These are phyloP conservation scores for Syncephalis fuscata DNA, from an alignment of 371 early-diverging fungal species.

Conservation along the genomic window DNA sequence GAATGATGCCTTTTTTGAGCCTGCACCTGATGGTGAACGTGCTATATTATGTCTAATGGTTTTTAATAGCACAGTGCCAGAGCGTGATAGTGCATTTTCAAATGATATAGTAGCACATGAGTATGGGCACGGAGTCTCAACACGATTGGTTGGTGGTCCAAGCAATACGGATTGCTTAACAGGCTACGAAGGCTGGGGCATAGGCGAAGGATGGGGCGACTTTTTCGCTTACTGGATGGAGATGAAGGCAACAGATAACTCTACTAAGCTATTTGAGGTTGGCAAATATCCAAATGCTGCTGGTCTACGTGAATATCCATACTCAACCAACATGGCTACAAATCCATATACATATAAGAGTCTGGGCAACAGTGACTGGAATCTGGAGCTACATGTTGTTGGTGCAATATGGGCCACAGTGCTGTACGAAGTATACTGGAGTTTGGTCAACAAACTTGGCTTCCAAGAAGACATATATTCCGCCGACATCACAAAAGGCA, in stretches of 20 bases:
- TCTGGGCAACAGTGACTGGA: background rate
- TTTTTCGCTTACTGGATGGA: slow-evolving; percentile 72
- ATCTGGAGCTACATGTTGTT: slow-evolving; percentile 51
- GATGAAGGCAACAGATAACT: slow-evolving; percentile 33
- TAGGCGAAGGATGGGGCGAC: too few species aligned
- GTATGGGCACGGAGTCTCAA: too few species aligned
- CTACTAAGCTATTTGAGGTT: slow-evolving; percentile 49
- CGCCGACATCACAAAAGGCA: slow-evolving; percentile 37
- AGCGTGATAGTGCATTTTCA: slow-evolving; percentile 16
- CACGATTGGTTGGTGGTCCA: too few species aligned
- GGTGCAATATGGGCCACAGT: slow-evolving; percentile 25
- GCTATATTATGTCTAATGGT: too few species aligned
- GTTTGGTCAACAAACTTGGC: slow-evolving; percentile 37
- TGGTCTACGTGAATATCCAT: slow-evolving; percentile 73
- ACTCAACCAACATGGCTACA: slow-evolving; percentile 5
- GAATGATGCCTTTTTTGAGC: slow-evolving; percentile 14
- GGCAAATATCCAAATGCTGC: slow-evolving; percentile 53
- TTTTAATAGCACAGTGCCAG: slow-evolving; percentile 11
- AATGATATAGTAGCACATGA: too few species aligned
- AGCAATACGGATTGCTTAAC: too few species aligned
- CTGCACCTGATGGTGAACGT: slow-evolving; percentile 28
- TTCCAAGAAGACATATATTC: slow-evolving; percentile 17
- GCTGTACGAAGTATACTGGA: slow-evolving; percentile 36
- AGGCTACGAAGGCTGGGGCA: too few species aligned
- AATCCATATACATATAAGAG: slow-evolving; percentile 7